Evolutionary conservation across 2,329 filamentous ascomycete genomes (phyloP).

Genomic region (Verticillium tricorpus): DNA sequence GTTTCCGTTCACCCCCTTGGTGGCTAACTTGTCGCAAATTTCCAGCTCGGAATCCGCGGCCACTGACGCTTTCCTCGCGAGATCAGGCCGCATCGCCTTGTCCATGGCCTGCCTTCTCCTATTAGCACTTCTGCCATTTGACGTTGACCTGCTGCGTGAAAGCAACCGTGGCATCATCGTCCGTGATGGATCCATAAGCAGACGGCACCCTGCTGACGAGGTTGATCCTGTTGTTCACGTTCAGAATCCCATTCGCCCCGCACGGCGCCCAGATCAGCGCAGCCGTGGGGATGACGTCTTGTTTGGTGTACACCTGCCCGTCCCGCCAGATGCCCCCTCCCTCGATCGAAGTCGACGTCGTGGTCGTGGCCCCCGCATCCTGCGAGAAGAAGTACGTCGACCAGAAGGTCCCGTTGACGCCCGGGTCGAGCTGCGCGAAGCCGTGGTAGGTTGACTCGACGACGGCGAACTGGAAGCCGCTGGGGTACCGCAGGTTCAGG

Average conservation of each 20-base stretch:
- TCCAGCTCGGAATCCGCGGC: background rate
- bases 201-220: constrained; percentile 24
- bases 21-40: too few relatives aligned
- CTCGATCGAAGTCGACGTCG: constrained; percentile 35
- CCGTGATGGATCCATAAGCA: constrained; percentile 29
- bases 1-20: too few relatives aligned
- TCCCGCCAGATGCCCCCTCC: constrained; percentile 35
- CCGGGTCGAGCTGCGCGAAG: constrained; percentile 39
- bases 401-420: constrained; percentile 38
- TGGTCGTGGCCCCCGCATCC: constrained; percentile 37
- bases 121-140: constrained; percentile 21
- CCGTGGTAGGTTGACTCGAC: constrained; percentile 45
- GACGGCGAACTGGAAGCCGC: constrained; percentile 41
- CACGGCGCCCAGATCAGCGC: constrained; percentile 41
- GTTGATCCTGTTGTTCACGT: constrained; percentile 34
- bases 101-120: background rate
- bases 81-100: too few relatives aligned
- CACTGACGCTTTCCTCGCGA: too few relatives aligned
- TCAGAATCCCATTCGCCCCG: constrained; percentile 39
- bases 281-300: constrained; percentile 37
- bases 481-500: constrained; percentile 39
- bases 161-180: constrained; percentile 33
- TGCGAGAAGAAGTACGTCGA: constrained; percentile 45
- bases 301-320: constrained; percentile 43
- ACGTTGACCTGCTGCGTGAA: constrained; percentile 33